Conservation (phyloP, 2,329 filamentous ascomycete species). For the Leptographium procerum region DNA sequence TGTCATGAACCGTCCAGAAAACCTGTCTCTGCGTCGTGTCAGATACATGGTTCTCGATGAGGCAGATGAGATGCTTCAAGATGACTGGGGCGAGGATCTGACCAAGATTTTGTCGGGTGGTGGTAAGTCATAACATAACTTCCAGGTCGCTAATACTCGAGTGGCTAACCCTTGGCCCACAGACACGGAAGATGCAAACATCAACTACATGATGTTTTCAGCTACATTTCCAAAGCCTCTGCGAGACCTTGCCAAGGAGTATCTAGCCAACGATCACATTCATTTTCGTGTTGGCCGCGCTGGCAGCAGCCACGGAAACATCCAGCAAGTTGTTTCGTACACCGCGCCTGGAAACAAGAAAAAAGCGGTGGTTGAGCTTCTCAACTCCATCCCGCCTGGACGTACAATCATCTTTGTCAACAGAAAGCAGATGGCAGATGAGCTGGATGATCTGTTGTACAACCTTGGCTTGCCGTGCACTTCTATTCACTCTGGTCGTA, state of each 20-base stretch:
- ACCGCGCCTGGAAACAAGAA: constrained; percentile 58
- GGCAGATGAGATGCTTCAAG: constrained; percentile 80
- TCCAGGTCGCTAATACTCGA: neutral
- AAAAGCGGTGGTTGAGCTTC: constrained; percentile 57
- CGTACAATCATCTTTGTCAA: constrained; percentile 90
- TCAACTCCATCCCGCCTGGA: constrained; percentile 57
- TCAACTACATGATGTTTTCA: constrained; percentile 75
- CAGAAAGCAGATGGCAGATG: constrained; percentile 64
- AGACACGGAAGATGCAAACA: constrained; percentile 63
- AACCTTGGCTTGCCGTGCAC: constrained; percentile 70
- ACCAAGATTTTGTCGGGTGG: constrained; percentile 66
- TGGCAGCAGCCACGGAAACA: constrained; percentile 72
- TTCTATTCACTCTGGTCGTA: constrained; percentile 79
- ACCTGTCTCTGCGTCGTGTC: constrained; percentile 64
- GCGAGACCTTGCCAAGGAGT: constrained; percentile 64
- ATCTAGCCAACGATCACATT: constrained; percentile 62
- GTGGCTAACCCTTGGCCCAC: constrained; percentile 16
- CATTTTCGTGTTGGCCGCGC: constrained; percentile 80
- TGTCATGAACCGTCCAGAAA: constrained; percentile 60
- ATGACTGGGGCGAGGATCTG: constrained; percentile 69
- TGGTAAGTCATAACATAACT: constrained; percentile 44
- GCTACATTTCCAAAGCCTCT: constrained; percentile 81
- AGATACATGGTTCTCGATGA: constrained; percentile 82
- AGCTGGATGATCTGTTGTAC: constrained; percentile 78
- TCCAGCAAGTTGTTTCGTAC: constrained; percentile 64